Conservation (phyloP, 257 asterid genomes). For the Solanum ossicruentum region DNA sequence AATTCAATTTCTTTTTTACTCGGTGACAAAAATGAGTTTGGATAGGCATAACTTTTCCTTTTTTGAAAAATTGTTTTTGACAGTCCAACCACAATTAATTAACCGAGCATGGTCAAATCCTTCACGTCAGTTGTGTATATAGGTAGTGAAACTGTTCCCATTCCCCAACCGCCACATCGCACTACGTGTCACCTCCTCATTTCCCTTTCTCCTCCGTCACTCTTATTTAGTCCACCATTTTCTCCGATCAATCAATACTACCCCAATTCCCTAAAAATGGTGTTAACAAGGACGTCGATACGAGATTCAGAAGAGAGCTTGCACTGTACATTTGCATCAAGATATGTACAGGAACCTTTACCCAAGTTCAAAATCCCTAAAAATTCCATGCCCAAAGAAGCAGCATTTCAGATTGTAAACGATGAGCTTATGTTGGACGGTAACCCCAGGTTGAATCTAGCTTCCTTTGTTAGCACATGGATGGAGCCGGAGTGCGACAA, state of each 20-base stretch:
- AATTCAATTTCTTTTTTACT: too few relatives aligned
- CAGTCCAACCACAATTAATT: too few relatives aligned
- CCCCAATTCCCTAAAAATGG: constrained; percentile 10
- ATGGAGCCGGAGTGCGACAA: constrained; percentile 77
- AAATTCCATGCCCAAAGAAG: constrained; percentile 57
- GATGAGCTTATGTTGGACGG: constrained; percentile 77
- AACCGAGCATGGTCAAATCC: too few relatives aligned
- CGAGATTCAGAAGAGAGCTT: constrained; percentile 21
- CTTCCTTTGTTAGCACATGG: constrained; percentile 77
- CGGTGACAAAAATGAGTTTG: too few relatives aligned
- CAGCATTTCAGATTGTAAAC: constrained; percentile 59
- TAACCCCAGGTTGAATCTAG: constrained; percentile 62
- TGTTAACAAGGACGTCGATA: constrained; percentile 7
- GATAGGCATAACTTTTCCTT: too few relatives aligned
- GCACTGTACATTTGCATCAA: constrained; percentile 49
- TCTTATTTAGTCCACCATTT: neutral
- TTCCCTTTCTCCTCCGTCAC: neutral
- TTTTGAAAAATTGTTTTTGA: too few relatives aligned
- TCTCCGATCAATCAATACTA: neutral
- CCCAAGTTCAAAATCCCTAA: constrained; percentile 53
- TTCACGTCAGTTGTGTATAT: neutral
- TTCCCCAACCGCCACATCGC: neutral
- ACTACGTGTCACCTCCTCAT: neutral
- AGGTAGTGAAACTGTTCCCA: neutral
- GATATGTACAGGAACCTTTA: constrained; percentile 42